Base-by-base conservation (phyloP, 2,329 filamentous ascomycete genomes). In the Daldinia eschscholtzii region DNA sequence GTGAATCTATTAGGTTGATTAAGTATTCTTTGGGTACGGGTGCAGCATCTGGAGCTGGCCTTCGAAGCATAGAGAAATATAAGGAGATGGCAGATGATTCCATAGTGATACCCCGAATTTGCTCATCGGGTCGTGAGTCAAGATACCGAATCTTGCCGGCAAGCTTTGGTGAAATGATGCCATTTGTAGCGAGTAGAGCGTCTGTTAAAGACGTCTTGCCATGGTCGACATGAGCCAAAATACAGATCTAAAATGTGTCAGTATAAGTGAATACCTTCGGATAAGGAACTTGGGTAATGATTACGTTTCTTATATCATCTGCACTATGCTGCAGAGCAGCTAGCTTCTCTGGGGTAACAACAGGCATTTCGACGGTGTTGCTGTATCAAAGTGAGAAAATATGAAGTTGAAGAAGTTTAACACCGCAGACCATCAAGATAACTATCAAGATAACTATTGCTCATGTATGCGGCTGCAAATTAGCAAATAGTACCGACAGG, bases 41-140 rank as follows among this genome's bases (percentile, higher is more conserved):
- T 13, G 85, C 78, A 5, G 88, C 88, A 15, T 93, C 90, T 1
- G 91, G 90, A 1, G 88, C 84, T 41, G 88, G 84, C 73, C 93
- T 89, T 73, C 94, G 88, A 61, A 97, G 84, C 87, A 98, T 93
- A 39, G 94, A 97, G 80, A 99, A 99, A 81, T 92, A 97, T 37
- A 99, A 85, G 0, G 96, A 98, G 72, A 99, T 99, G 70, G 96
- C 96, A 5, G 95, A 98, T 0, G 96, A 98, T 80, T 99, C 96
- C 96, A 99, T 99, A n/a, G 96, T 99, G 78, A 99, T 99, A 64
- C 96, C 96, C 72, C 96, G 91, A 15, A 93, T 88, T 82, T 99
- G 96, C 80, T 99, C 96, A 81, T 99, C 96, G 1, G 95, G 95
- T 48, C 96, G 87, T 23, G 96, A 98, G 82, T 99, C 96, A 66